Evolutionary conservation across 208 protist species (phyloP), one percentile per base, ranked within the genome.

Genomic region (Acanthamoeba castellanii): DNA sequence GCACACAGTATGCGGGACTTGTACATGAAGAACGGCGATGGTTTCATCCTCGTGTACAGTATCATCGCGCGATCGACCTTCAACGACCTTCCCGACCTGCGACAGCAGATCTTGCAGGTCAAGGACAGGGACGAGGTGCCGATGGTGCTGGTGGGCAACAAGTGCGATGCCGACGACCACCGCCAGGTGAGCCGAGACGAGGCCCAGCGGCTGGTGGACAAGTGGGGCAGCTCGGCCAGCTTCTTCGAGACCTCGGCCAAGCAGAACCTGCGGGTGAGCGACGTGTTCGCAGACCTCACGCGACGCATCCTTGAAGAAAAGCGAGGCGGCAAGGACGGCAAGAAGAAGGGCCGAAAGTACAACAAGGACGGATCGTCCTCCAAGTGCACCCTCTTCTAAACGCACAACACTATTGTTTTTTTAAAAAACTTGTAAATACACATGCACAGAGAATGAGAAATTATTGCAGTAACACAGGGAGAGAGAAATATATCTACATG

Each of bases 71-170:
- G 20, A 30, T 82, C 91, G 8, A 94, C 91, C 11, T 94, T 85
- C 70, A 85, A 94, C 55, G 91, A 94, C 55, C 30, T 94, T 1
- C n/a, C n/a, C 25, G 91, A 94, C 91, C 70, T 94, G 30, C n/a
- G 91, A 16, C 18, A 85, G 22, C 91, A 94, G 76, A 85, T 94
- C 91, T 16, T 82, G 22, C 6, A 32, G 52, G 91, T 94, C 3
- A 94, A 94, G 76, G 91, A 94, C 90, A 70, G 88, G 4, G 92
- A 95, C 45, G 59, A 89, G 1, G 96, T 94, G n/a, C 97, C 97
- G 13, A 95, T 98, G 89, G 94, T 97, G 27, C 68, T 98, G 13
- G 95, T 96, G 9, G 97, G 97, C 27, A 98, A 98, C 95, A 98
- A 98, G 92, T 94, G 90, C 45, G 97, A 98, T 92, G 70, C 98